A percentile compares a stretch with the other conserved stretches of the same genome.
Evolutionary conservation across 2,329 filamentous ascomycete genomes (phyloP).

Genomic region (Aulographum hederae): DNA sequence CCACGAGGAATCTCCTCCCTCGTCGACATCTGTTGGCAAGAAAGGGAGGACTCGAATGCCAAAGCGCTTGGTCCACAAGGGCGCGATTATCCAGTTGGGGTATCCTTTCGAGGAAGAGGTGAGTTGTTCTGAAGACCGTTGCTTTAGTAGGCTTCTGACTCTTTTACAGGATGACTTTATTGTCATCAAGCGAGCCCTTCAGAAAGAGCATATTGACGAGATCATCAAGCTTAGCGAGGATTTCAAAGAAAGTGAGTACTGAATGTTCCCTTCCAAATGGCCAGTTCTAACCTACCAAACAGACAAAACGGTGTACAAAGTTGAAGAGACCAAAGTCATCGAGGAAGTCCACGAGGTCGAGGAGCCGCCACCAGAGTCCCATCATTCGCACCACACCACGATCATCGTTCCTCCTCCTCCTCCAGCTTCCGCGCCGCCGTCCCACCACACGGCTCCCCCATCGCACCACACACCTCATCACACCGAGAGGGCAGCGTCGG

Average conservation of each 20-base stretch:
- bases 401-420: too few relatives aligned
- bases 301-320: slow-evolving; percentile 12
- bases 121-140: slow-evolving; percentile 12
- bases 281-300: slow-evolving; percentile 9
- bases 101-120: slow-evolving; percentile 83
- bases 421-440: too few relatives aligned
- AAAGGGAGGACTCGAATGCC: slow-evolving; percentile 86
- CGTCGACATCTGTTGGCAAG: slow-evolving; percentile 20
- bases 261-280: not conserved
- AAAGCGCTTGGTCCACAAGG: slow-evolving; percentile 57
- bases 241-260: slow-evolving; percentile 25
- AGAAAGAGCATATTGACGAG: slow-evolving; percentile 82
- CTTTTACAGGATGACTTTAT: slow-evolving; percentile 53
- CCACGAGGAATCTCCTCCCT: slow-evolving; percentile 13
- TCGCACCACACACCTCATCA: too few relatives aligned
- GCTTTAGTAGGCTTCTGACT: slow-evolving; percentile 1
- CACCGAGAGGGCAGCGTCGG: too few relatives aligned
- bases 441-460: too few relatives aligned
- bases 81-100: slow-evolving; percentile 64
- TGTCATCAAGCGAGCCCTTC: slow-evolving; percentile 67
- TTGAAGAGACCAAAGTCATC: slow-evolving; percentile 24
- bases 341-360: slow-evolving; percentile 6
- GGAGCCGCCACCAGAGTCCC: too few relatives aligned
- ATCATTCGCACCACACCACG: too few relatives aligned
- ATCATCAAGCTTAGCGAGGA: slow-evolving; percentile 68